These are phyloP conservation scores for Yamadazyma songkhlaensis DNA, from an alignment of 1,139 yeast genomes.

Conservation along the genomic window DNA sequence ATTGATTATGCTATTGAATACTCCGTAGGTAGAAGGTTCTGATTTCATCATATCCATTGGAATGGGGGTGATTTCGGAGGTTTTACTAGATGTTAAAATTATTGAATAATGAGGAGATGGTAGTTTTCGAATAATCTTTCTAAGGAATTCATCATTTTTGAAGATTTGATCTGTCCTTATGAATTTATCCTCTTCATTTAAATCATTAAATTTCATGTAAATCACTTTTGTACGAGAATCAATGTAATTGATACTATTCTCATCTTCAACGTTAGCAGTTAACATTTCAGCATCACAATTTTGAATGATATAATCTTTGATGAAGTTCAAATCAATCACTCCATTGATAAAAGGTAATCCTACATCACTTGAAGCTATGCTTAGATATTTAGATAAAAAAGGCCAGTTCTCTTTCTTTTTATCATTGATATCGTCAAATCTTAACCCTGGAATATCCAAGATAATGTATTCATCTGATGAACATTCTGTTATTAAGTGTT, in stretches of 20 bases:
- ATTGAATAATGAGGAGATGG: constrained; percentile 67
- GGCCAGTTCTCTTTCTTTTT: constrained; percentile 43
- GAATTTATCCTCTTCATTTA: constrained; percentile 33
- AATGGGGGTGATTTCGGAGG: constrained; percentile 27
- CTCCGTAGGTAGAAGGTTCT: constrained; percentile 34
- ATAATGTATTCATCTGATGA: constrained; percentile 68
- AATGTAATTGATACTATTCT: constrained; percentile 46
- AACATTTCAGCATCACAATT: constrained; percentile 50
- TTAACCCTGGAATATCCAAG: constrained; percentile 69
- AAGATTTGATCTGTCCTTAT: constrained; percentile 21
- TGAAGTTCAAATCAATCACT: constrained; percentile 44
- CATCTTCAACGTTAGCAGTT: constrained; percentile 35
- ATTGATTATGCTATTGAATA: constrained; percentile 47
- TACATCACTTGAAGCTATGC: constrained; percentile 61
- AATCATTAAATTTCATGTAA: constrained; percentile 47
- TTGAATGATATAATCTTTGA: constrained; percentile 40
- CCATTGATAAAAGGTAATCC: constrained; percentile 54
- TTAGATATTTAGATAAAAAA: constrained; percentile 51
- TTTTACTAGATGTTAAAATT: constrained; percentile 38
- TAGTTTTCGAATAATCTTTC: constrained; percentile 54
- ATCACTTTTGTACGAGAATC: constrained; percentile 65
- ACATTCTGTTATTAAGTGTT: constrained; percentile 56
- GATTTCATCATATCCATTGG: constrained; percentile 26
- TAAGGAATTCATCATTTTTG: constrained; percentile 50
- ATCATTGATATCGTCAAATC: constrained; percentile 52